These are phyloP conservation scores for Gaeumannomyces tritici DNA, from an alignment of 2,329 filamentous ascomycete species.

Conservation along the genomic window DNA sequence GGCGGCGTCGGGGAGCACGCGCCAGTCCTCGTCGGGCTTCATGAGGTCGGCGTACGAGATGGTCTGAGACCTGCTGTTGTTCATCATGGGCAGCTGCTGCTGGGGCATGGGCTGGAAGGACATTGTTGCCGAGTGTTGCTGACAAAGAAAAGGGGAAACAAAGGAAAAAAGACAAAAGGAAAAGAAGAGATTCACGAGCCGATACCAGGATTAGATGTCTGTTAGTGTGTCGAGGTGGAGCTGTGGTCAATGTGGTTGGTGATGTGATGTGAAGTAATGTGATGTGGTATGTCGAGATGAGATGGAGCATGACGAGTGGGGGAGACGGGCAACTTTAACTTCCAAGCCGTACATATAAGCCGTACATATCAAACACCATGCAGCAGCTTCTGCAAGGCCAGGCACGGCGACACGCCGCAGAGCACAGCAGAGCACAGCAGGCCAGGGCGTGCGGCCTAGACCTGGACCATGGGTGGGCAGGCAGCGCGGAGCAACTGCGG, in stretches of 20 bases:
- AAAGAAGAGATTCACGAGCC: neutral
- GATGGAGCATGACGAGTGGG: neutral
- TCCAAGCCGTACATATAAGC: too few species aligned
- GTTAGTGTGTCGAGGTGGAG: neutral
- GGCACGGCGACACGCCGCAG: neutral
- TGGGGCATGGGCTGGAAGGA: conserved; percentile 1
- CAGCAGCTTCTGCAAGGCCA: too few species aligned
- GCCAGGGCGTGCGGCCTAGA: neutral
- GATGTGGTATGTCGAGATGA: neutral
- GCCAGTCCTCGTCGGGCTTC: conserved; percentile 6
- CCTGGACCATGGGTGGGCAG: neutral
- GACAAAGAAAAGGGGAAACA: neutral
- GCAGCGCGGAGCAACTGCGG: neutral
- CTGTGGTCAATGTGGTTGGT: neutral
- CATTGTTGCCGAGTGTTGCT: neutral
- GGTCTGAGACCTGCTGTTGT: conserved; percentile 3
- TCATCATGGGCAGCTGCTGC: neutral
- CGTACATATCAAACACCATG: neutral
- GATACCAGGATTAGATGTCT: neutral
- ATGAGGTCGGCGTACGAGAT: conserved; percentile 5
- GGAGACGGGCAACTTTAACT: neutral
- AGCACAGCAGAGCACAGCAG: too few species aligned
- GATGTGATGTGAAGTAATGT: neutral
- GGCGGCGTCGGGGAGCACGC: conserved; percentile 3
- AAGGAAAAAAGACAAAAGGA: neutral